phyloP scores from a whole-genome alignment of 208 protist genomes.

The Naegleria fowleri region DNA sequence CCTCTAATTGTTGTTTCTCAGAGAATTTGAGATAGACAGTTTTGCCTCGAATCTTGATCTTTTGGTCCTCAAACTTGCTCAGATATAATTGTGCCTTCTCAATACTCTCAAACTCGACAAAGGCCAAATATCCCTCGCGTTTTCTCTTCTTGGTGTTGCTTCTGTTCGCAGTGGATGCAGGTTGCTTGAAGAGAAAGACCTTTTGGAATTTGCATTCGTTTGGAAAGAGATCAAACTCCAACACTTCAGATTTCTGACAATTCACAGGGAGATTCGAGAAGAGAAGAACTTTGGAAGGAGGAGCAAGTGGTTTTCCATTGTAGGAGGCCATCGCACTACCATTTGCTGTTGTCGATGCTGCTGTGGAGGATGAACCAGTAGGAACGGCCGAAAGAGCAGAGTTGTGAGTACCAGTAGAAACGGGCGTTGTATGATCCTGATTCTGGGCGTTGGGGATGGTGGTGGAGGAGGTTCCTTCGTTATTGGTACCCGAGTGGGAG shows the following conservation, averaged over 20 bases:
- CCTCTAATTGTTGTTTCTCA: background rate
- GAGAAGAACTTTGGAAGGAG: background rate
- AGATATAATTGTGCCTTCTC: background rate
- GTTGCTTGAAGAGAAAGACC: background rate
- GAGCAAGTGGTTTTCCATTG: background rate
- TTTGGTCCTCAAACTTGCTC: background rate
- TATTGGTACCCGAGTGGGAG: background rate
- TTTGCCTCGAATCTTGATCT: background rate
- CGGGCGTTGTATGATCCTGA: too few species aligned
- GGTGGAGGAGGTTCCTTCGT: background rate
- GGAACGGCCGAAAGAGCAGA: background rate
- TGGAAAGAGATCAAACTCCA: background rate
- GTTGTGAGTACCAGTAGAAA: background rate
- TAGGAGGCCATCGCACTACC: background rate
- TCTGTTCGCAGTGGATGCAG: background rate
- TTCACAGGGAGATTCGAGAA: background rate
- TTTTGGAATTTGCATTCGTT: background rate
- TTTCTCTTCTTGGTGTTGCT: background rate
- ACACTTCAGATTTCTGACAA: conserved; percentile 1
- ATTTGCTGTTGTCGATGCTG: too few species aligned
- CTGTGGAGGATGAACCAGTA: background rate
- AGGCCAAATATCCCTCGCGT: background rate
- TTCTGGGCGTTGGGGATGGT: too few species aligned
- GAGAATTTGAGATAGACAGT: background rate
- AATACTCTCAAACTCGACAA: background rate